Evolutionary conservation across 495 filamentous ascomycete genomes (phyloP).

Genomic region (Lasiosphaeria hispida): DNA sequence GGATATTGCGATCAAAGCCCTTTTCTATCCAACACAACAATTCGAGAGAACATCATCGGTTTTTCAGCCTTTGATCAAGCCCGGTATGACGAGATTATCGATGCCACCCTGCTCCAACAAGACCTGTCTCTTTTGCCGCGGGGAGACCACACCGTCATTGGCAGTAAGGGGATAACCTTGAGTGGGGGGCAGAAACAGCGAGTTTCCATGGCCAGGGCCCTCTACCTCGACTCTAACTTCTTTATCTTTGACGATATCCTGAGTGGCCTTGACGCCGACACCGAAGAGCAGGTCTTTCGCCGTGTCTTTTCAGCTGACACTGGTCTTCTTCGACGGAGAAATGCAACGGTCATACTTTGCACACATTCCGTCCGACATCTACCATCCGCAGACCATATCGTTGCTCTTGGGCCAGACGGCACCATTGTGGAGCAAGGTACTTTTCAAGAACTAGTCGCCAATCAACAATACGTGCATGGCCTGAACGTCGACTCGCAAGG

Average conservation of each 20-base stretch:
- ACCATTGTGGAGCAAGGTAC: conserved; percentile 28
- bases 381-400: conserved; percentile 53
- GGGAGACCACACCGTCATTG: conserved; percentile 56
- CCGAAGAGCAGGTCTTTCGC: conserved; percentile 59
- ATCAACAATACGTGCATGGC: conserved; percentile 22
- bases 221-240: conserved; percentile 31
- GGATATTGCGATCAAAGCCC: conserved; percentile 46
- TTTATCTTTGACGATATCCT: conserved; percentile 51
- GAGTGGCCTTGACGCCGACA: conserved; percentile 61
- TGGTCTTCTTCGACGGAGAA: conserved; percentile 26
- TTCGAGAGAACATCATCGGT: conserved; percentile 37
- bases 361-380: conserved; percentile 35
- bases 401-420: conserved; percentile 23
- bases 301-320: conserved; percentile 40
- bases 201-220: conserved; percentile 39
- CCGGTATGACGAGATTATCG: conserved; percentile 62
- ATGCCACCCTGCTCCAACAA: conserved; percentile 59
- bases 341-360: conserved; percentile 27
- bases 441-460: conserved; percentile 24
- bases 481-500: conserved; percentile 15
- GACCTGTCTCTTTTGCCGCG: conserved; percentile 45
- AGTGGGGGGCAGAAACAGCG: conserved; percentile 62
- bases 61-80: conserved; percentile 47
- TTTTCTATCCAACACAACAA: conserved; percentile 42
- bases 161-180: conserved; percentile 62